Evolutionary conservation across 768 basidiomycete genomes (phyloP).

Genomic region (Pulveroboletus sp.): DNA sequence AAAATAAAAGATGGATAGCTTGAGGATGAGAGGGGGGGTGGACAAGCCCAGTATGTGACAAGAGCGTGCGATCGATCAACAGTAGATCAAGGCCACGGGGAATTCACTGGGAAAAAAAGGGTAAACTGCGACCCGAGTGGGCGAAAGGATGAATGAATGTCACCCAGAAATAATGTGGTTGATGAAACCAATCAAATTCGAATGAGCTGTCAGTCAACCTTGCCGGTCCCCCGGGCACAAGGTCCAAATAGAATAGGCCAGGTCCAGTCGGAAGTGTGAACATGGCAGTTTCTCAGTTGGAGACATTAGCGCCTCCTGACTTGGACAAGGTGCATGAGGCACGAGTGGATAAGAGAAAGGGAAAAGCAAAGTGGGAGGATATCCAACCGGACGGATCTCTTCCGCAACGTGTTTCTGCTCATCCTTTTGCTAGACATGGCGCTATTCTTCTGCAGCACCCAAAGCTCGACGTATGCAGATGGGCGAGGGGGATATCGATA

Average conservation of each 20-base stretch:
- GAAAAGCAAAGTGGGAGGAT: neutral
- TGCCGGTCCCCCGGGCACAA: too few relatives aligned
- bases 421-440: neutral
- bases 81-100: neutral
- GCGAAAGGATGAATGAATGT: neutral
- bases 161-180: too few relatives aligned
- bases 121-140: neutral
- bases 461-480: neutral
- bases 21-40: neutral
- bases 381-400: slow-evolving; percentile 24
- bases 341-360: neutral
- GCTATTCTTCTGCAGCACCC: neutral
- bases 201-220: neutral
- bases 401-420: slow-evolving; percentile 9
- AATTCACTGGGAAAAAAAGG: neutral
- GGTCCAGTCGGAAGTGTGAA: neutral
- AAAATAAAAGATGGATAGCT: neutral
- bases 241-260: too few relatives aligned
- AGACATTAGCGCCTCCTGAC: neutral
- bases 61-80: neutral
- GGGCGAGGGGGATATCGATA: neutral
- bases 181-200: neutral
- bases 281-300: too few relatives aligned
- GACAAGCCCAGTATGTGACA: neutral
- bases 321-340: neutral